phyloP scores from a whole-genome alignment of 1,139 yeast genomes.

The Nematodospora anomalae region DNA sequence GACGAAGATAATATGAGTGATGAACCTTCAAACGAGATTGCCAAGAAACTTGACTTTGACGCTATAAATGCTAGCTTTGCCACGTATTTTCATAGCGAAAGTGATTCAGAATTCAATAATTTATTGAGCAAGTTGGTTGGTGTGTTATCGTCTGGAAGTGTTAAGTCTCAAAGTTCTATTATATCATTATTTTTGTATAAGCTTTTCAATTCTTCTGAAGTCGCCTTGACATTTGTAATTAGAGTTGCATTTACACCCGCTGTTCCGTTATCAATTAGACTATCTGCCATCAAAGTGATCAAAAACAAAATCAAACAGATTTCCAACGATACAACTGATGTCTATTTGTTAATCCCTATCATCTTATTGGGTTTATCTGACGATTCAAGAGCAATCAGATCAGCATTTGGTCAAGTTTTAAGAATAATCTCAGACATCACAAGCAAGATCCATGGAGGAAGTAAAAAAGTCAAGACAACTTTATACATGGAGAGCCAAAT shows the following conservation, averaged over 20 bases:
- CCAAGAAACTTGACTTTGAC: conserved; percentile 24
- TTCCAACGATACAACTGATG: conserved; percentile 24
- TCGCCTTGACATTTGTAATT: conserved; percentile 55
- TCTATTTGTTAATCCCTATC: conserved; percentile 40
- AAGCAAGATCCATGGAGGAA: conserved; percentile 19
- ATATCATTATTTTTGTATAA: conserved; percentile 22
- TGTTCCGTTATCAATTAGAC: conserved; percentile 57
- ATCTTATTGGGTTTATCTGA: conserved; percentile 38
- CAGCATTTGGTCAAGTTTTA: conserved; percentile 26
- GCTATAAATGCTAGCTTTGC: conserved; percentile 20
- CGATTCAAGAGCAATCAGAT: conserved; percentile 28
- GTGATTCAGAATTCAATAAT: conserved; percentile 34
- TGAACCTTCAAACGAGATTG: conserved; percentile 11
- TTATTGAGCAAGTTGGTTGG: conserved; percentile 21
- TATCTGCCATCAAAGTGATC: conserved; percentile 44
- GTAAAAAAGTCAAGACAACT: conserved; percentile 23
- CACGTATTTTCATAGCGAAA: conserved; percentile 44
- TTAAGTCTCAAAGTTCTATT: conserved; percentile 17
- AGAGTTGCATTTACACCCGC: conserved; percentile 57
- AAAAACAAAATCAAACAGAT: conserved; percentile 35
- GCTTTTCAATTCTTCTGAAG: conserved; percentile 31
- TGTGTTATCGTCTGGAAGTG: conserved; percentile 11
- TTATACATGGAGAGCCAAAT: conserved; percentile 44
- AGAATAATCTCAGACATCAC: conserved; percentile 21
- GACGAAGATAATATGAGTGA: conserved; percentile 19